Evolutionary conservation across 441 rosid genomes (phyloP), one percentile per base, ranked within the genome.

Genomic region (Gossypium trilobum): DNA sequence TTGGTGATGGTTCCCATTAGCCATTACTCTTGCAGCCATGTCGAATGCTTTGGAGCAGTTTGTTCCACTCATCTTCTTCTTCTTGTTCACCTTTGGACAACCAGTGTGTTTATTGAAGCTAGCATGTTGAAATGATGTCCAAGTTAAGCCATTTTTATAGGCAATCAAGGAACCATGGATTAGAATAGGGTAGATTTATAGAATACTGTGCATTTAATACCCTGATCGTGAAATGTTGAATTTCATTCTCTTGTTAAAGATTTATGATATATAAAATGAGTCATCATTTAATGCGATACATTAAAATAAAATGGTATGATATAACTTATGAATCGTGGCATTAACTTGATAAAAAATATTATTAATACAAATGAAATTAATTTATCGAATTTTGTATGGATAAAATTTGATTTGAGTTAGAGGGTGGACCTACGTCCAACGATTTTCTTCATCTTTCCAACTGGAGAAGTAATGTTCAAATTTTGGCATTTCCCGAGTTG

Each of bases 121-220:
- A 36, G 42, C 42, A 33, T 25, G 19, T 36, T 17, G 51, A 36
- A 36, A 62, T 62, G 16, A 3, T 17, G 51, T 17, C 68, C 0
- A 7, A 19, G 16, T 36, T 17, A 36, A 22, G 22, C 31, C 62
- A n/a, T 17, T 72, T 82, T 82, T 82, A 80, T 80, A 79, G 78
- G 64, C 62, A 59, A n/a, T 13, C 65, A 5, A 22, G 22, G 44
- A n/a, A 61, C 20, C 2, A 7, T 1, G 46, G 4, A n/a, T 19
- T 59, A 8, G 39, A 1, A 3, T 4, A 58, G 63, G 17, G 36
- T 10, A 11, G n/a, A 1, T 1, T 36, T 46, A 52, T 48, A 36
- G 79, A 83, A 51, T 14, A 63, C 7, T 11, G 36, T 3, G 77
- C 79, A 75, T 81, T 36, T 68, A 66, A 72, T 68, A 71, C 60